Base-by-base conservation (phyloP, 495 filamentous ascomycete genomes). In the Wilcoxina mikolae region DNA sequence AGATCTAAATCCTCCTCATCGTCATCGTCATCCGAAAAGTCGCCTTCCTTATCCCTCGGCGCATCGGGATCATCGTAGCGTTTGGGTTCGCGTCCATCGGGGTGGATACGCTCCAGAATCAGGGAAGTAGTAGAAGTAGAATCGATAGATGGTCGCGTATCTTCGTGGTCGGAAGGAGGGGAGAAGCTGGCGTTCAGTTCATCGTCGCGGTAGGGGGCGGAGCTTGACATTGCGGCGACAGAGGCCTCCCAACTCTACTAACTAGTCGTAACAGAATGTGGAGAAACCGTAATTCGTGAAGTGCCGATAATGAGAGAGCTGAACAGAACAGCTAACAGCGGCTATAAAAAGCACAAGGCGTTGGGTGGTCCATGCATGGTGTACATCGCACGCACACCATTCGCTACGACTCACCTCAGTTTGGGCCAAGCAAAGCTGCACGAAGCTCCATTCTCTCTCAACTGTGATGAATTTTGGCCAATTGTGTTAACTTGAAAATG, bases 41-140 rank as follows among this genome's bases (percentile, higher is more conserved):
- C 60, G 48, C 58, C 58, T 29, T 53, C 64, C 27, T 67, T 72
- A 51, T 68, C 71, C 58, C 54, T 61, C 59, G 47, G 51, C 55
- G 35, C 41, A 26, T 17, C 57, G 22, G 47, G 31, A 24, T 53
- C 47, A 44, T 59, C 47, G 20, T 55, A 47, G n/a, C 26, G 51
- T 49, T 42, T 55, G 15, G 45, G 28, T 12, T 54, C 26, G 27
- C 29, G 23, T 5, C 39, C 22, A 20, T 53, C 46, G 28, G 49
- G 52, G 61, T 73, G 70, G 55, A 88, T 75, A 53, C 80, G 78
- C 53, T 90, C 85, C 57, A 90, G 79, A 54, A 86, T 78, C 3
- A 89, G 72, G 56, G 82, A 87, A 26, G 81, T 85, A 25, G 84
- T 86, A 27, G 84, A 89, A 12, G 79, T 77, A 27, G 81, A 80